Base-by-base conservation (phyloP, 2,329 filamentous ascomycete genomes). In the Chrysoporthe cubensis region DNA sequence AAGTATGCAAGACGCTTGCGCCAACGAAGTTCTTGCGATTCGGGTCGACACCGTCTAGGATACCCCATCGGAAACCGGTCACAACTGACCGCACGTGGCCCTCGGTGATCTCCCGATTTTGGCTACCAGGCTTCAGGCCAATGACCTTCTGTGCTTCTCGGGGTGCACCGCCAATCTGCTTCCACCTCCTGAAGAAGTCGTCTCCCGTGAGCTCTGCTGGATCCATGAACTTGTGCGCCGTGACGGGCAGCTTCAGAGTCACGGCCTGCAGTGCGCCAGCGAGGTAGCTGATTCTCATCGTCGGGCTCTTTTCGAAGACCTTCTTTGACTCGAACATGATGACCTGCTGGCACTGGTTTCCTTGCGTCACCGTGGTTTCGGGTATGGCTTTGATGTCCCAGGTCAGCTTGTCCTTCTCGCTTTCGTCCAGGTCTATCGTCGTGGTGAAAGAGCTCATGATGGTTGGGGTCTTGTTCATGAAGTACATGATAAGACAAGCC, bases 111-210 rank as follows among this genome's bases (percentile, higher is more conserved):
- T 90, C 89, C 68, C 87, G 83, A 14, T 84, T 83, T 66, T 86
- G 84, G 71, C 80, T 84, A 40, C 84, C 85, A 1, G 77, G 78
- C 1, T 82, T 80, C 13, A 95, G 77, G 0, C 90, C 89, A 78
- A 99, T 96, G 43, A 98, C 93, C 60, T 87, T 87, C 78, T 99
- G 96, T 0, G 92, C 90, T 79, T 99, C 96, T 42, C 96, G 88
- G 1, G 94, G 90, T 1, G 88, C 88, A 5, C 92, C 93, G 14
- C 96, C 96, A 74, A 99, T 98, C 80, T 99, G 96, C 84, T 97
- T 96, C 96, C 96, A 99, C 63, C 96, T 87, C 84, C 96, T 97
- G 87, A 99, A 99, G 80, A 98, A 99, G 76, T 99, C 96, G 64
- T 99, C 96, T 0, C 91, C 89, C 7, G 88, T 88, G 50, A 99